phyloP scores from a whole-genome alignment of 2,329 filamentous ascomycete genomes.

The Apiospora pterosperma region DNA sequence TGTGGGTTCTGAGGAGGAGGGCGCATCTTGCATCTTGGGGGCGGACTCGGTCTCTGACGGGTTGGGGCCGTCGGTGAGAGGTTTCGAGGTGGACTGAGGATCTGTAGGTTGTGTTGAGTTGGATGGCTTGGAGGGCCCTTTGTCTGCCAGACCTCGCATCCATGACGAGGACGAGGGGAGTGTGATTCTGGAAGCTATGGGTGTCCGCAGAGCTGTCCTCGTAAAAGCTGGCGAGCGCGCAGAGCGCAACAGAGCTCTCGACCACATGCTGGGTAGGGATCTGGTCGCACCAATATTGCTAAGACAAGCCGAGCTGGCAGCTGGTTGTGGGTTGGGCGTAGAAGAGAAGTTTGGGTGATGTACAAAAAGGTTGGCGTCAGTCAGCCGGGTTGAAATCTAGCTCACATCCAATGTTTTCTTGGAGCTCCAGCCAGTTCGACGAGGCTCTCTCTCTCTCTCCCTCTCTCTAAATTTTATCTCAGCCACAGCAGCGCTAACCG shows the following conservation, averaged over 20 bases:
- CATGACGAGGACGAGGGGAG: conserved; percentile 33
- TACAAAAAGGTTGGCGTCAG: conserved; percentile 1
- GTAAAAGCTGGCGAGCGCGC: conserved; percentile 29
- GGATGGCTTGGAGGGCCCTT: conserved; percentile 19
- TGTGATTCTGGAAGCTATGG: conserved; percentile 26
- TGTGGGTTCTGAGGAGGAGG: conserved; percentile 14
- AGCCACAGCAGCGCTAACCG: conserved; percentile 9
- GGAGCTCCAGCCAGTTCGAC: neutral
- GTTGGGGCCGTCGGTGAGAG: neutral
- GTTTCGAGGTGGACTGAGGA: neutral
- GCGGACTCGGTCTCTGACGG: neutral
- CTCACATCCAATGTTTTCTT: neutral
- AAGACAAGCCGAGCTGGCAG: neutral
- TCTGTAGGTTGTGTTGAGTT: neutral
- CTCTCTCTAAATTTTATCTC: conserved; percentile 13
- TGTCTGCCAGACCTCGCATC: conserved; percentile 41
- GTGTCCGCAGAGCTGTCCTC: conserved; percentile 19
- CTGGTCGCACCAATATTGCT: neutral
- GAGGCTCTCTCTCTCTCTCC: neutral
- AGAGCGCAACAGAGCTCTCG: conserved; percentile 34
- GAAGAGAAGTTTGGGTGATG: neutral
- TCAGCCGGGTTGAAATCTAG: neutral
- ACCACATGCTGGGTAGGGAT: conserved; percentile 31
- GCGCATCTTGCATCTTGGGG: conserved; percentile 2
- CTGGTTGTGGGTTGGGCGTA: neutral